Percentiles rank a stretch among this genome's conserved stretches.
phyloP scores from a whole-genome alignment of 2,329 filamentous ascomycete genomes.

The Phoma sp. region DNA sequence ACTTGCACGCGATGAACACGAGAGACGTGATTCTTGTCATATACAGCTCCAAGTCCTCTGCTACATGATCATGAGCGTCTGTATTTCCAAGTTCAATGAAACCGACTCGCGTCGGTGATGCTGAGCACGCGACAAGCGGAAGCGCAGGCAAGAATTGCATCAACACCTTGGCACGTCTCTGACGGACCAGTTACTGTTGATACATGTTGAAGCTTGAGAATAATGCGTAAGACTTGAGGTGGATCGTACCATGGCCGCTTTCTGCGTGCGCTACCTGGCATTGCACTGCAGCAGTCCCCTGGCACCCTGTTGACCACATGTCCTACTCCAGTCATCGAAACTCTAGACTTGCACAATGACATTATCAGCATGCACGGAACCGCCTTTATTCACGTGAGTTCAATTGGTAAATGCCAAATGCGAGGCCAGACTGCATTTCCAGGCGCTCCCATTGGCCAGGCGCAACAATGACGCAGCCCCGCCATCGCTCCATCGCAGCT shows the following conservation, averaged over 20 bases:
- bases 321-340: too few species aligned
- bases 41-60: too few species aligned
- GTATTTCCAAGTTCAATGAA: not conserved
- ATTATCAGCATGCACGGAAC: not conserved
- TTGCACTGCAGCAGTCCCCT: not conserved
- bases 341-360: not conserved
- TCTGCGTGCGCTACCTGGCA: not conserved
- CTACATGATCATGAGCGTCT: too few species aligned
- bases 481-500: conserved; percentile 3
- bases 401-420: too few species aligned
- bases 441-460: conserved; percentile 13
- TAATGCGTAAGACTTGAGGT: not conserved
- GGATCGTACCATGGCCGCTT: not conserved
- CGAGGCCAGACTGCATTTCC: conserved; percentile 1
- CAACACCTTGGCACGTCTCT: not conserved
- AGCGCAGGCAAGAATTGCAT: not conserved
- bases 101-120: not conserved
- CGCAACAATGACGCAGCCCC: conserved; percentile 14
- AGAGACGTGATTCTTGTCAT: too few species aligned
- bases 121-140: not conserved
- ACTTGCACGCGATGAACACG: too few species aligned
- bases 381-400: not conserved
- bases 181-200: not conserved
- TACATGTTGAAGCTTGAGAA: not conserved
- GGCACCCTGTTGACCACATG: not conserved